These are phyloP conservation scores for Trichoderma atroviride DNA, from an alignment of 2,329 filamentous ascomycete species.

Conservation along the genomic window DNA sequence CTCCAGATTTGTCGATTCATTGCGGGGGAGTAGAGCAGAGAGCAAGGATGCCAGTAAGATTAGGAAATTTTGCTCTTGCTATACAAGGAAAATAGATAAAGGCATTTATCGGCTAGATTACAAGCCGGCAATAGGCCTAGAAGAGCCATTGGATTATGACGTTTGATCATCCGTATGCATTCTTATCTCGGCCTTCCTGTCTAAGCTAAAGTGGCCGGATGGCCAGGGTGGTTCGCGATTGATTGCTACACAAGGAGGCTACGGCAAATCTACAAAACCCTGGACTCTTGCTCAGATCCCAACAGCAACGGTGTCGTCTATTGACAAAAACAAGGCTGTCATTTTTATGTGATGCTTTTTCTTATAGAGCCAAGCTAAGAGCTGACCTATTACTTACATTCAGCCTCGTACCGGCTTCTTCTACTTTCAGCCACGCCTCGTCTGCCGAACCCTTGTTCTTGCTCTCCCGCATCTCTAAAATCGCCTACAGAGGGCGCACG, in stretches of 20 bases:
- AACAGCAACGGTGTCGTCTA: neutral
- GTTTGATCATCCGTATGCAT: conserved; percentile 10
- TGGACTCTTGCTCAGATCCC: neutral
- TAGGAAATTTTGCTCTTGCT: neutral
- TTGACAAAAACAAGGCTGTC: neutral
- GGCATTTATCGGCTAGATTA: neutral
- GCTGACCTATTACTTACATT: neutral
- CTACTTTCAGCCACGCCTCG: neutral
- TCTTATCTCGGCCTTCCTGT: conserved; percentile 23
- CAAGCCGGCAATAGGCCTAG: neutral
- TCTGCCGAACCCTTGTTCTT: neutral
- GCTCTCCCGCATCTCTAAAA: neutral
- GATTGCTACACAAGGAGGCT: neutral
- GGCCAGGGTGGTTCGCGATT: neutral
- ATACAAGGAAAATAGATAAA: neutral
- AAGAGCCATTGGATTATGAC: neutral
- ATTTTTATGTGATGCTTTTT: neutral
- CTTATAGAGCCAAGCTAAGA: neutral
- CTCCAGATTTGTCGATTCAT: neutral
- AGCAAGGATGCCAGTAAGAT: neutral
- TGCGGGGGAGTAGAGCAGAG: neutral
- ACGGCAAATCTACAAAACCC: neutral
- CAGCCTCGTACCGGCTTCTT: neutral
- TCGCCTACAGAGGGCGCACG: conserved; percentile 11
- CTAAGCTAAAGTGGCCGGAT: conserved; percentile 9